A percentile compares a stretch with the other conserved stretches of the same genome.
phyloP scores from a whole-genome alignment of 441 rosid genomes.

The Syzygium malaccense region DNA sequence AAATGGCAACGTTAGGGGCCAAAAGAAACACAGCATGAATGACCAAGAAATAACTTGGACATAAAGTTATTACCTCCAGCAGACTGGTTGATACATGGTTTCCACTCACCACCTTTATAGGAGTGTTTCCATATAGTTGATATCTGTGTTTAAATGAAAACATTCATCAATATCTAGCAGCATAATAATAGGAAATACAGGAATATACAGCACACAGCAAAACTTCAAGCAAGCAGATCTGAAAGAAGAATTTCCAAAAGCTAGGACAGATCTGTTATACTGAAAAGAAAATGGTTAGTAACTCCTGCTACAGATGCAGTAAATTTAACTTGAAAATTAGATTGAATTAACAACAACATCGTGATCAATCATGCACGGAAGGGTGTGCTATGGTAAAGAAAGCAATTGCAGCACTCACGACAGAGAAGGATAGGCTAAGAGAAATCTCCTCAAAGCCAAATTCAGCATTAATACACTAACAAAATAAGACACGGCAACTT shows the following conservation, averaged over 20 bases:
- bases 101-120: slow-evolving; percentile 74
- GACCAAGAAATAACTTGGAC: neutral
- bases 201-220: neutral
- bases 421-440: neutral
- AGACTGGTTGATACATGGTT: slow-evolving; percentile 63
- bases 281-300: neutral
- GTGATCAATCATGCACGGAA: neutral
- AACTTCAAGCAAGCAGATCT: neutral
- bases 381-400: neutral
- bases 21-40: neutral
- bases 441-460: neutral
- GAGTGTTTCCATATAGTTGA: slow-evolving; percentile 89
- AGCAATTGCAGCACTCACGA: neutral
- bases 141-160: slow-evolving; percentile 36
- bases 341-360: neutral
- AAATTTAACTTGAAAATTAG: neutral
- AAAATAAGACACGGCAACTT: neutral
- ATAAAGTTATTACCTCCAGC: slow-evolving; percentile 50
- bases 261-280: neutral
- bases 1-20: neutral
- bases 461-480: neutral
- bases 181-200: neutral
- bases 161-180: neutral
- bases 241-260: neutral
- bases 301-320: neutral